Conservation (phyloP, 1,284 basidiomycete species). For the Paramarasmius palmivorus region DNA sequence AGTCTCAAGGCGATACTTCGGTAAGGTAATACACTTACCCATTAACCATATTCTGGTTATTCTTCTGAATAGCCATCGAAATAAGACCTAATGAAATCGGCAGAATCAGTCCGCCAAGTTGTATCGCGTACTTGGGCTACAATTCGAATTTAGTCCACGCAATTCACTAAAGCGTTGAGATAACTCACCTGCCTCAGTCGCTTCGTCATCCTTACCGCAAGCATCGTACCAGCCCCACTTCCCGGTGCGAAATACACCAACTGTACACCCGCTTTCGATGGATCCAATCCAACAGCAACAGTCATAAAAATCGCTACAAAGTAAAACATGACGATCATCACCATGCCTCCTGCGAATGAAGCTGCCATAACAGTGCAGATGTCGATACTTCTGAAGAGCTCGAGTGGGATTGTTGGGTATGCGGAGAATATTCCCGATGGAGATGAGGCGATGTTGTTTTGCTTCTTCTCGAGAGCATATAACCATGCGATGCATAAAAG, state of each 20-base stretch:
- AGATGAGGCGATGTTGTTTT: neutral
- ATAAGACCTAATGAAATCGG: conserved; percentile 42
- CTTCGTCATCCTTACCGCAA: neutral
- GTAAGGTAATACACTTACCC: conserved; percentile 28
- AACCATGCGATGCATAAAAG: conserved; percentile 40
- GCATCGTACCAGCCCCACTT: conserved; percentile 29
- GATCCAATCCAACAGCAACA: conserved; percentile 38
- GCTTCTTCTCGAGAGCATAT: conserved; percentile 33
- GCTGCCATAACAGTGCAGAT: conserved; percentile 32
- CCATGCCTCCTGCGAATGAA: conserved; percentile 44
- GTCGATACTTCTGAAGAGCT: conserved; percentile 8
- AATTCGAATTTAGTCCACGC: neutral
- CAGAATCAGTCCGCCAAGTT: conserved; percentile 36
- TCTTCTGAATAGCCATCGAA: conserved; percentile 39
- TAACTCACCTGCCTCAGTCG: conserved; percentile 1
- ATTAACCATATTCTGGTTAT: conserved; percentile 34
- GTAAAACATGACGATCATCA: conserved; percentile 55
- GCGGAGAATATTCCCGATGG: conserved; percentile 27
- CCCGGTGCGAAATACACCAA: conserved; percentile 51
- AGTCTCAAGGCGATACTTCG: neutral
- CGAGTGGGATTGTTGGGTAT: conserved; percentile 12
- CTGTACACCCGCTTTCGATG: conserved; percentile 42
- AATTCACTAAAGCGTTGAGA: neutral
- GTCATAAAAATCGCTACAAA: conserved; percentile 52
- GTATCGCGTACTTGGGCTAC: conserved; percentile 44